These are phyloP conservation scores for Colletotrichum spinosum DNA, from an alignment of 2,329 filamentous ascomycete genomes.

Conservation along the genomic window DNA sequence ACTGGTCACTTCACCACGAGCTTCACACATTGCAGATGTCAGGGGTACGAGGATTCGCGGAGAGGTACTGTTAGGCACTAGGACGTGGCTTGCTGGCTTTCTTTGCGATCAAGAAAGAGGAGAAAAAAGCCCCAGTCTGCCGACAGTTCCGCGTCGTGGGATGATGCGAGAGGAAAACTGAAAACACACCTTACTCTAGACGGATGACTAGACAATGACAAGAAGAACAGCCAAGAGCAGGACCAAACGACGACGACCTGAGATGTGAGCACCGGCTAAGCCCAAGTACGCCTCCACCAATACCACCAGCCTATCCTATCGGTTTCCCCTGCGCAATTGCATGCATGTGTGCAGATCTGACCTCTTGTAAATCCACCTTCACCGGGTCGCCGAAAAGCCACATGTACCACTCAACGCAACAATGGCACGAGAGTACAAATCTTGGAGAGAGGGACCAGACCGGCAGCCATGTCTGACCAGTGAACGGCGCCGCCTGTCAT, in stretches of 20 bases:
- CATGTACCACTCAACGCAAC: constrained; percentile 4
- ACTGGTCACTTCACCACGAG: too few species aligned
- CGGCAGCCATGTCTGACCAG: constrained; percentile 27
- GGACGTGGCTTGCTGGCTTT: too few species aligned
- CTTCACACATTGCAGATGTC: neutral
- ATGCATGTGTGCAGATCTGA: constrained; percentile 32
- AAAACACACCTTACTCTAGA: too few species aligned
- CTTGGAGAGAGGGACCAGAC: constrained; percentile 10
- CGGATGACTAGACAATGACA: too few species aligned
- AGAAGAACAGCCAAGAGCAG: too few species aligned
- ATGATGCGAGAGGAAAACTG: too few species aligned
- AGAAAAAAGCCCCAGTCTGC: neutral
- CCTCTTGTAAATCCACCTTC: constrained; percentile 8
- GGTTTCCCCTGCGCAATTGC: constrained; percentile 19
- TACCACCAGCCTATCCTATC: too few species aligned
- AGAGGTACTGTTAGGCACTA: too few species aligned
- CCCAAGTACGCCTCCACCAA: too few species aligned
- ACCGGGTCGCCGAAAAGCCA: constrained; percentile 9
- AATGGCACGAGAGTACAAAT: neutral
- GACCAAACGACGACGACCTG: too few species aligned
- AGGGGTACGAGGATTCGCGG: neutral
- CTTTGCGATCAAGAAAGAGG: neutral
- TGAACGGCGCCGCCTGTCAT: constrained; percentile 7
- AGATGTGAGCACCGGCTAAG: neutral
- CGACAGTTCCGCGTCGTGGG: too few species aligned